Evolutionary conservation across 2,329 filamentous ascomycete genomes (phyloP).

Genomic region (Cadophora sp.): DNA sequence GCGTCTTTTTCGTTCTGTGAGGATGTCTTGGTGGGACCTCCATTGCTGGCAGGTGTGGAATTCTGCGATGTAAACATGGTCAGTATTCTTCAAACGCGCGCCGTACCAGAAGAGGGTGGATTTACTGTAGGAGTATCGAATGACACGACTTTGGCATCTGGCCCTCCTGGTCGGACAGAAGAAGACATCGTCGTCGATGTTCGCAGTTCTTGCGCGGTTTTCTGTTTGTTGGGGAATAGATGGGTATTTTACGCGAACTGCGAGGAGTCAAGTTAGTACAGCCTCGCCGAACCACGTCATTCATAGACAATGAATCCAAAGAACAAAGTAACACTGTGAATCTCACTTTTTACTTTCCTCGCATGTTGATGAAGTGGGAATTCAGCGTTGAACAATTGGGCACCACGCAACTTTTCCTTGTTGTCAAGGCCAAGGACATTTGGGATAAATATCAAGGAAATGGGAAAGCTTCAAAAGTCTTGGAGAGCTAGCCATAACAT

Average conservation of each 20-base stretch:
- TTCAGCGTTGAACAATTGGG: background rate
- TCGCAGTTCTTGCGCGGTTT: background rate
- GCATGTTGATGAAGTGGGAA: background rate
- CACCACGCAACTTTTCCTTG: background rate
- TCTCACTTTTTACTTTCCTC: background rate
- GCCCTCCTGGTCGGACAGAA: conserved; percentile 6
- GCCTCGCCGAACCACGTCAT: background rate
- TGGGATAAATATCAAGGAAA: conserved; percentile 4
- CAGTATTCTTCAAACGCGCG: background rate
- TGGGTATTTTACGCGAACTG: conserved; percentile 13
- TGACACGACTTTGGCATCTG: conserved; percentile 15
- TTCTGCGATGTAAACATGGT: conserved; percentile 11
- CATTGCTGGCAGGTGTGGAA: background rate
- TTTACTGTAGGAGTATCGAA: background rate
- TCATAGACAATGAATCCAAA: background rate
- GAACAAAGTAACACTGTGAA: background rate
- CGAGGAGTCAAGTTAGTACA: background rate
- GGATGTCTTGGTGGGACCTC: background rate
- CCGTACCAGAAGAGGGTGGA: too few relatives aligned
- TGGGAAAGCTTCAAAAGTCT: background rate
- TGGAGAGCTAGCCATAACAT: background rate
- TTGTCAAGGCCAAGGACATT: background rate
- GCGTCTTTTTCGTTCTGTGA: conserved; percentile 7
- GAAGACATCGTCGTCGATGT: background rate
- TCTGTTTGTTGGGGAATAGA: background rate